These are phyloP conservation scores for Sporothrix phasma DNA, from an alignment of 2,329 filamentous ascomycete species.

Conservation along the genomic window DNA sequence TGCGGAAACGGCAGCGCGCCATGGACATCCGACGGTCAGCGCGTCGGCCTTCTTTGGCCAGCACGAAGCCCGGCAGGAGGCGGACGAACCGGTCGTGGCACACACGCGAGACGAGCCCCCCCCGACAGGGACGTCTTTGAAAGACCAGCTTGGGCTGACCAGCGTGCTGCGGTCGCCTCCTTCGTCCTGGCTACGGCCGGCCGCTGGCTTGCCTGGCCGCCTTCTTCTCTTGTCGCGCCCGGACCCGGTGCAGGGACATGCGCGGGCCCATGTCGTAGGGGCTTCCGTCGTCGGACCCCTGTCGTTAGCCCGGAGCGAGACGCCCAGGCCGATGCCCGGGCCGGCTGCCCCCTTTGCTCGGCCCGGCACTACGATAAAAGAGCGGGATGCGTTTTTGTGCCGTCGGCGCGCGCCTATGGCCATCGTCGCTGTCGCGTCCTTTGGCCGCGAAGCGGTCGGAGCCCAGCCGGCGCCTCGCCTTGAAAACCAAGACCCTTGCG, in stretches of 20 bases:
- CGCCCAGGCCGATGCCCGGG: slow-evolving; percentile 66
- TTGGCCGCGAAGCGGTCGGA: not conserved
- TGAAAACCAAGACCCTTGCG: slow-evolving; percentile 60
- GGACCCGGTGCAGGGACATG: slow-evolving; percentile 78
- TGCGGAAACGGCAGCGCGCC: slow-evolving; percentile 45
- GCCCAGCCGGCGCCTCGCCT: slow-evolving; percentile 45
- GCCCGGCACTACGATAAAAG: no score
- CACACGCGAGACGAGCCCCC: slow-evolving; percentile 37
- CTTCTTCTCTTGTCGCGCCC: slow-evolving; percentile 73
- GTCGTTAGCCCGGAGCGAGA: slow-evolving; percentile 88
- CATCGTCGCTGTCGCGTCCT: slow-evolving; percentile 28
- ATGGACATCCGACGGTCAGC: slow-evolving; percentile 36
- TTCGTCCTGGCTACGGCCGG: not conserved
- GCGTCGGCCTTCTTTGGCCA: slow-evolving; percentile 47
- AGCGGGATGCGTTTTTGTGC: slow-evolving; percentile 24
- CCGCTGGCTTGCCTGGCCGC: slow-evolving; percentile 35
- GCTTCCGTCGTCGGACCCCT: slow-evolving; percentile 91
- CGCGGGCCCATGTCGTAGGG: slow-evolving; percentile 85
- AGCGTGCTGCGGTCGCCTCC: slow-evolving; percentile 30
- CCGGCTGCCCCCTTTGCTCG: slow-evolving; percentile 38
- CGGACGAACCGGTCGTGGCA: slow-evolving; percentile 76
- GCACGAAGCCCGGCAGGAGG: slow-evolving; percentile 72
- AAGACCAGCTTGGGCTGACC: slow-evolving; percentile 63
- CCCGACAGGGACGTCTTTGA: slow-evolving; percentile 27
- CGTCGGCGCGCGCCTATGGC: slow-evolving; percentile 35